Evolutionary conservation across 306 rosid genomes (phyloP).

Genomic region (Fragaria vesca): DNA sequence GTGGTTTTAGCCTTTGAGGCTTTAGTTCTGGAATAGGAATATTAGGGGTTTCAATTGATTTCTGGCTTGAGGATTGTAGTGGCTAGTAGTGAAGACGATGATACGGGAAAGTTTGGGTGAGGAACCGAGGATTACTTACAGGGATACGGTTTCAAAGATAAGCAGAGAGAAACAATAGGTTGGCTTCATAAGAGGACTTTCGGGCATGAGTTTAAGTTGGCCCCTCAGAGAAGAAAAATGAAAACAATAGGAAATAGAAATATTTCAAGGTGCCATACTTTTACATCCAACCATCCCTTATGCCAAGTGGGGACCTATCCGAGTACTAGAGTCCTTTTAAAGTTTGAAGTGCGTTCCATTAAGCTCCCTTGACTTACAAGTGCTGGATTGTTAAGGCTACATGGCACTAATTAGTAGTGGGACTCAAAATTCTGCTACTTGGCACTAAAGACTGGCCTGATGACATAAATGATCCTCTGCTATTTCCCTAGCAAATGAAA

Average conservation of each 20-base stretch:
- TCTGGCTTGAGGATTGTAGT: neutral
- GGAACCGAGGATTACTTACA: too few species aligned
- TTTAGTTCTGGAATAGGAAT: neutral
- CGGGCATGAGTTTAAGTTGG: neutral
- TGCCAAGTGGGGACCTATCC: neutral
- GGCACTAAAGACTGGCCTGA: neutral
- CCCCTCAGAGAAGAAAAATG: neutral
- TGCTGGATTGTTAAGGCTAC: neutral
- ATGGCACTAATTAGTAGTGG: neutral
- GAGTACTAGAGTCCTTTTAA: neutral
- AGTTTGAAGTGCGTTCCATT: neutral
- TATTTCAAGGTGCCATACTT: neutral
- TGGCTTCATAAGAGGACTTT: neutral
- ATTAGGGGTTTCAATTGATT: neutral
- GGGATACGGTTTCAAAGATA: neutral
- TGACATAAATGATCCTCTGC: neutral
- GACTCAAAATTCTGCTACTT: neutral
- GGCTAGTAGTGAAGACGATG: neutral
- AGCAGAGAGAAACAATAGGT: neutral
- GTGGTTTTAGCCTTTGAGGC: neutral
- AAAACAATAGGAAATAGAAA: neutral
- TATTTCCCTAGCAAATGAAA: neutral
- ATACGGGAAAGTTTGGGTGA: neutral
- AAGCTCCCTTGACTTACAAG: conserved; percentile 1
- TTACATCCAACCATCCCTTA: neutral